A percentile compares a stretch with the other conserved stretches of the same genome.
Conservation (phyloP, 805 yeast genomes). For the Sugiyamaella qingdaonensis region DNA sequence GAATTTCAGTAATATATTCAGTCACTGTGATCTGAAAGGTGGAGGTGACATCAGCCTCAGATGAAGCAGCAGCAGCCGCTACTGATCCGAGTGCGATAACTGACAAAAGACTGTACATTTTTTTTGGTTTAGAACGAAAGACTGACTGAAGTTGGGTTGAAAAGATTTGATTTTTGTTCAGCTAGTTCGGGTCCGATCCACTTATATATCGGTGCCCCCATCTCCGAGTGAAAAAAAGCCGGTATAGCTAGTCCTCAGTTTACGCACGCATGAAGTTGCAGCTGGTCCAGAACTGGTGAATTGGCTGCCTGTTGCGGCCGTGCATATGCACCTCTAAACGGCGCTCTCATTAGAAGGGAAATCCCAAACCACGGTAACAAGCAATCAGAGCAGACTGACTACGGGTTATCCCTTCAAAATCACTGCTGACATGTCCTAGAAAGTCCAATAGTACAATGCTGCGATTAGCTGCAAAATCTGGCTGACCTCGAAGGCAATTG, state of each 20-base stretch:
- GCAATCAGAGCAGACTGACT: too few species aligned
- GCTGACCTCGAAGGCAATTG: too few species aligned
- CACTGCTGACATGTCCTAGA: too few species aligned
- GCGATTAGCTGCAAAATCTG: too few species aligned
- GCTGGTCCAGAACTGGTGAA: not conserved
- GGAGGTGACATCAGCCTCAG: slow-evolving; percentile 3
- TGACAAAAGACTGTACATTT: not conserved
- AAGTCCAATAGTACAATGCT: too few species aligned
- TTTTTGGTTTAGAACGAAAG: not conserved
- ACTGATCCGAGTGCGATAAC: not conserved
- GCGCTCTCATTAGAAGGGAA: not conserved
- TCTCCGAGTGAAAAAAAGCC: not conserved
- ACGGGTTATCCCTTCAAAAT: too few species aligned
- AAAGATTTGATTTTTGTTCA: not conserved
- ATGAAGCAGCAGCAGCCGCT: not conserved
- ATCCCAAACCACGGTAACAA: too few species aligned
- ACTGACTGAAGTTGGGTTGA: not conserved
- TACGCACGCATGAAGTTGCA: slow-evolving; percentile 1
- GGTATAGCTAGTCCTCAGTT: not conserved
- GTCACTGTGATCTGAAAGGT: not conserved
- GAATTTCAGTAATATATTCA: not conserved
- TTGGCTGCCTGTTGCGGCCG: not conserved
- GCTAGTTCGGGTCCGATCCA: not conserved
- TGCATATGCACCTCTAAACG: slow-evolving; percentile 1
- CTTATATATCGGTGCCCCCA: not conserved